Evolutionary conservation across 1,284 basidiomycete species (phyloP).

Genomic region (Heterobasidion irregulare): DNA sequence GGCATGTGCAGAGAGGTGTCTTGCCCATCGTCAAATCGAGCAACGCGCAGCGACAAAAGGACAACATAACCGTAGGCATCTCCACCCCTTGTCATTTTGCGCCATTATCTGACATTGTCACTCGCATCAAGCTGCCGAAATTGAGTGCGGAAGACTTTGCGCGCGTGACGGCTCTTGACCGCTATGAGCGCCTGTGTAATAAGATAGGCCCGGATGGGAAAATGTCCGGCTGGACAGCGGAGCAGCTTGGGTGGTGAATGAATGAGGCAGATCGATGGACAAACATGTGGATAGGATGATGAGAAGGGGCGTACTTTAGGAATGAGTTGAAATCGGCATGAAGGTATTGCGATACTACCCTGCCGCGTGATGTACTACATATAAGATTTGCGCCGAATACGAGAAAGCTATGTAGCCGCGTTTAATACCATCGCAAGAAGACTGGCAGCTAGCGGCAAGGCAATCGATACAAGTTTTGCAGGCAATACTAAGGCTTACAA

Average conservation of each 20-base stretch:
- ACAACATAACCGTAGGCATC: constrained; percentile 30
- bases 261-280: too few species aligned
- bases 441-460: too few species aligned
- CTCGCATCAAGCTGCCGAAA: not conserved
- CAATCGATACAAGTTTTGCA: too few species aligned
- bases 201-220: not conserved
- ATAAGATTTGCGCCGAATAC: too few species aligned
- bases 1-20: constrained; percentile 34
- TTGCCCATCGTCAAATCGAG: constrained; percentile 33
- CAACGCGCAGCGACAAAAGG: constrained; percentile 30
- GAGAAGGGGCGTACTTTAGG: too few species aligned
- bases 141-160: not conserved
- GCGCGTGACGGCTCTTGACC: not conserved
- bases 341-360: too few species aligned
- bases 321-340: too few species aligned
- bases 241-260: constrained; percentile 1
- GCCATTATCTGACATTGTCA: not conserved
- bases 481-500: too few species aligned
- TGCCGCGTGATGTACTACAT: too few species aligned
- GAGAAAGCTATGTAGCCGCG: too few species aligned
- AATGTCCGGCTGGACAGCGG: not conserved
- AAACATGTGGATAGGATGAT: too few species aligned
- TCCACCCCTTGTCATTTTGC: not conserved
- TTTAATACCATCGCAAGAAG: too few species aligned
- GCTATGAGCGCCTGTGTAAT: not conserved